A percentile compares a stretch with the other conserved stretches of the same genome.
phyloP scores from a whole-genome alignment of 495 filamentous ascomycete genomes.

The Cairneyella variabilis region DNA sequence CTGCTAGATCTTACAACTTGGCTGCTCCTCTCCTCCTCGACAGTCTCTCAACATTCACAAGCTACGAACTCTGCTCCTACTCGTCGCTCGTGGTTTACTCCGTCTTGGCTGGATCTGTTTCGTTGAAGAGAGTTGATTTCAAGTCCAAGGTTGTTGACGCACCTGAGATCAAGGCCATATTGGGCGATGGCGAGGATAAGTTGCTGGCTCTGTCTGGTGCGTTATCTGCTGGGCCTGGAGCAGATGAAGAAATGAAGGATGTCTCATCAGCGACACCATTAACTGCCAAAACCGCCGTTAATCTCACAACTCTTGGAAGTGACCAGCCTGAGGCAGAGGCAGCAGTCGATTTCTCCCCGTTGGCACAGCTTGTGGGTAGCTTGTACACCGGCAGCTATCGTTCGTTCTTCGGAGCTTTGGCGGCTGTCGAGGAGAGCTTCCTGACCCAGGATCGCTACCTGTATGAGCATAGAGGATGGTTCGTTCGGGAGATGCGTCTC shows the following conservation, averaged over 20 bases:
- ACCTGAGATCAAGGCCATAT: conserved; percentile 93
- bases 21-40: conserved; percentile 93
- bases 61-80: conserved; percentile 95
- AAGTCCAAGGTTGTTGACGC: conserved; percentile 98
- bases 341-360: conserved; percentile 71
- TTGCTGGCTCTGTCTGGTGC: conserved; percentile 73
- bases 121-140: conserved; percentile 95
- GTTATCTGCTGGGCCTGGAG: conserved; percentile 71
- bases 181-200: conserved; percentile 85
- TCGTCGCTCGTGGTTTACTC: conserved; percentile 92
- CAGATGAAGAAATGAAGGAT: conserved; percentile 78
- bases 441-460: conserved; percentile 90
- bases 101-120: conserved; percentile 88
- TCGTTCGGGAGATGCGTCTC: conserved; percentile 95
- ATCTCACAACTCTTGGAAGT: conserved; percentile 75
- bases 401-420: conserved; percentile 85
- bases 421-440: conserved; percentile 90
- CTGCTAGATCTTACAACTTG: conserved; percentile 80
- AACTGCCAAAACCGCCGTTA: conserved; percentile 64
- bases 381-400: conserved; percentile 92
- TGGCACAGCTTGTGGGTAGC: conserved; percentile 83
- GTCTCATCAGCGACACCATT: conserved; percentile 49
- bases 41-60: conserved; percentile 96
- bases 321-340: conserved; percentile 69
- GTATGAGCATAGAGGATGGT: conserved; percentile 91